A percentile compares a stretch with the other conserved stretches of the same genome.
phyloP scores from a whole-genome alignment of 805 yeast genomes.

The Cyberlindnera subsufficiens region DNA sequence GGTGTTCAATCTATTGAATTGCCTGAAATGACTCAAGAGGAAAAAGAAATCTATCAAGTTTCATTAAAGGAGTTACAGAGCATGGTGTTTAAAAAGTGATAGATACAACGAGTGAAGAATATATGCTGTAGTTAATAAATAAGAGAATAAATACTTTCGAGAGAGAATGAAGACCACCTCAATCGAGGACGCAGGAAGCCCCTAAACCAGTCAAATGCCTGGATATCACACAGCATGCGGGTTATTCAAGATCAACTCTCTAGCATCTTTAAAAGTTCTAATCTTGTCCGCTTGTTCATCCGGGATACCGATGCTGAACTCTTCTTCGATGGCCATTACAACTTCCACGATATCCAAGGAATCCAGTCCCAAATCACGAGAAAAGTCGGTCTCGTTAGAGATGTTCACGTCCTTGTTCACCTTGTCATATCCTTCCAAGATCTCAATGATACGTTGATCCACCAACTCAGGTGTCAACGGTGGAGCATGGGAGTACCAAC shows the following conservation, averaged over 20 bases:
- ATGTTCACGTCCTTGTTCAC: slow-evolving; percentile 28
- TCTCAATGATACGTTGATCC: slow-evolving; percentile 54
- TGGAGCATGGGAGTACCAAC: slow-evolving; percentile 52
- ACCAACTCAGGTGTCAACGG: slow-evolving; percentile 58
- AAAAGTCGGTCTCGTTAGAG: slow-evolving; percentile 43
- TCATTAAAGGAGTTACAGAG: slow-evolving; percentile 41
- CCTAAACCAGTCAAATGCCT: no score
- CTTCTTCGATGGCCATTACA: slow-evolving; percentile 66
- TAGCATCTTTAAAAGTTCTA: slow-evolving; percentile 81
- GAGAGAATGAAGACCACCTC: background rate
- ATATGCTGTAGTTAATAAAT: slow-evolving; percentile 4
- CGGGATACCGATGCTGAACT: slow-evolving; percentile 61
- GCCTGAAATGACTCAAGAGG: slow-evolving; percentile 15
- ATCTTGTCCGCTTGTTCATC: slow-evolving; percentile 83
- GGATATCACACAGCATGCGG: slow-evolving; percentile 17
- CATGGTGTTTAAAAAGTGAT: slow-evolving; percentile 20
- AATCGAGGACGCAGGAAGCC: no score
- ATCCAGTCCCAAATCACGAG: slow-evolving; percentile 63
- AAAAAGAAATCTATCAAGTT: slow-evolving; percentile 34
- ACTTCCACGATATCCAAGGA: slow-evolving; percentile 71
- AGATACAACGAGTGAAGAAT: background rate
- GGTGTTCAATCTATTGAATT: slow-evolving; percentile 30
- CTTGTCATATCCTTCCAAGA: slow-evolving; percentile 61
- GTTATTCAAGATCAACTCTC: slow-evolving; percentile 53
- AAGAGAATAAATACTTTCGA: slow-evolving; percentile 5